Base-by-base conservation (phyloP, 163 green algal genomes). In the Trebouxia gelatinosa region DNA sequence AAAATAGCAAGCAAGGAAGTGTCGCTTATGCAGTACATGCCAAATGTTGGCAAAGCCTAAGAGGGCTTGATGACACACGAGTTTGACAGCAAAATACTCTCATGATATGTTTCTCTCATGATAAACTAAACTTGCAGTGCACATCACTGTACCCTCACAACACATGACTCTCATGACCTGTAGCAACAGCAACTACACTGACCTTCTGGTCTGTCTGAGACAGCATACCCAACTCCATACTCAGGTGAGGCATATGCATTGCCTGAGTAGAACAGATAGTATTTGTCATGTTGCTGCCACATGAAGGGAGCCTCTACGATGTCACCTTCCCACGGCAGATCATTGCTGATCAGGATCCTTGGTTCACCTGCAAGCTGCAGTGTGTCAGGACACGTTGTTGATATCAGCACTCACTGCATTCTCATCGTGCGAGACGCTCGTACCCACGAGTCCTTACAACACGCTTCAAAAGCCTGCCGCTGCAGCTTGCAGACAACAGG, bases 371-470 rank as follows among this genome's bases (percentile, higher is more conserved):
- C 62, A 70, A 70, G 34, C 62, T 70, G 34, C 13, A 70, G 19
- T 40, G 1, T 46, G 32, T 39, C 26, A 3, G 43, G 28, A n/a
- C 16, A 43, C 23, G 48, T 38, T 3, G 70, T 26, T 35, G n/a
- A 3, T 2, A 31, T 16, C 1, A 21, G 9, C 11, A 62, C 28
- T 77, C 28, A 6, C 59, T 39, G 59, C 32, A 68, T 26, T 28
- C 32, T 26, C 1, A 7, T 68, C 13, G 26, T 21, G 2, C 1
- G 6, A 6, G 9, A 38, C 34, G 46, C 3, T 46, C 86, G 70
- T 46, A 94, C 90, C 90, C 90, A 94, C 74, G 88, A 93, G 0
- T 80, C 62, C 3, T 87, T 85, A 80, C 90, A 94, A 17, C 81
- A 76, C 1, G 31, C 58, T 80, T 92, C 87, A 81, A 90, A 94